These are phyloP conservation scores for Chlorokybus atmophyticus DNA, from an alignment of 139 green algal genomes.

Conservation along the genomic window DNA sequence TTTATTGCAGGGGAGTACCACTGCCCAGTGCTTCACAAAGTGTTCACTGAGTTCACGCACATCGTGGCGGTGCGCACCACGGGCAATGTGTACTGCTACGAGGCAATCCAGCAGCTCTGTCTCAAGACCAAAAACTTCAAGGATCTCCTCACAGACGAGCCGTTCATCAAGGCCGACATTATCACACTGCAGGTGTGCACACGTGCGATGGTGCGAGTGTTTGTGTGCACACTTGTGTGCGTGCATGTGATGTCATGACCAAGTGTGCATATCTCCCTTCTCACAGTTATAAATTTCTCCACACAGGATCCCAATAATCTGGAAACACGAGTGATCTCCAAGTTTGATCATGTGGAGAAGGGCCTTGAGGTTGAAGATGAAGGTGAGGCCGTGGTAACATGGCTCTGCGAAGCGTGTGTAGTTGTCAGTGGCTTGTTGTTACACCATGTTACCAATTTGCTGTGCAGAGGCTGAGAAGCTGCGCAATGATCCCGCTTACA, in stretches of 20 bases:
- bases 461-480: too few relatives aligned
- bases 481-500: slow-evolving; percentile 18
- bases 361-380: slow-evolving; percentile 7
- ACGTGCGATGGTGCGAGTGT: not conserved
- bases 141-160: slow-evolving; percentile 73
- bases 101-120: slow-evolving; percentile 82
- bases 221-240: not conserved
- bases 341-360: slow-evolving; percentile 83
- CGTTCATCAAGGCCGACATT: slow-evolving; percentile 80
- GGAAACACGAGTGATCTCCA: slow-evolving; percentile 22
- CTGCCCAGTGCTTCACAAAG: slow-evolving; percentile 84
- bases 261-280: not conserved
- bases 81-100: slow-evolving; percentile 64
- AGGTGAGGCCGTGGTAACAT: too few relatives aligned
- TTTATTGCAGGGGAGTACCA: slow-evolving; percentile 49
- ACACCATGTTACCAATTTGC: too few relatives aligned
- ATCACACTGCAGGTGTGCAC: slow-evolving; percentile 59
- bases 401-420: too few relatives aligned
- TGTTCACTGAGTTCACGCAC: slow-evolving; percentile 92
- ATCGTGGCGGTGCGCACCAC: slow-evolving; percentile 76
- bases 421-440: too few relatives aligned
- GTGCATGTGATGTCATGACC: too few relatives aligned
- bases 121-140: slow-evolving; percentile 84
- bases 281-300: not conserved
- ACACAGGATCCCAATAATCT: slow-evolving; percentile 29